Percentiles rank a stretch among this genome's conserved stretches.
Conservation (phyloP, 2,329 filamentous ascomycete species). For the Zopfia rhizophila region DNA sequence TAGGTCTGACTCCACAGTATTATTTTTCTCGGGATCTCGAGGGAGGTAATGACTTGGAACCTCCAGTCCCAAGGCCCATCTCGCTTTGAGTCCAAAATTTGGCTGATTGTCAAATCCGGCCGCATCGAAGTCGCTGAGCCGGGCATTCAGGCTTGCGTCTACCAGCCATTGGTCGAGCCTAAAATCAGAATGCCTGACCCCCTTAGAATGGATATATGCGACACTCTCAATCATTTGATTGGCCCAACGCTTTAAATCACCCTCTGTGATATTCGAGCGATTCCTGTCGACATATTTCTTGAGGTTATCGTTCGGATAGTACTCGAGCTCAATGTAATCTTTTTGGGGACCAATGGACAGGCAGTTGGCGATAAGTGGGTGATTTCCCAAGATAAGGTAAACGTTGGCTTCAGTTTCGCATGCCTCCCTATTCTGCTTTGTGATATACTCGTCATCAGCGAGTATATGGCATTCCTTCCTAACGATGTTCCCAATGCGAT, state of each 20-base stretch:
- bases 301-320: slow-evolving; percentile 11
- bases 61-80: slow-evolving; percentile 3
- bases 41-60: slow-evolving; percentile 10
- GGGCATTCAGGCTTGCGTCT: slow-evolving; percentile 5
- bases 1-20: too few relatives aligned
- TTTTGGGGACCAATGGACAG: slow-evolving; percentile 10
- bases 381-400: slow-evolving; percentile 15
- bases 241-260: slow-evolving; percentile 11
- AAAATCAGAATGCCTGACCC: slow-evolving; percentile 16
- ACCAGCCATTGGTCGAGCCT: slow-evolving; percentile 18
- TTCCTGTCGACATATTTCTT: slow-evolving; percentile 7
- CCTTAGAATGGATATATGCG: slow-evolving; percentile 13
- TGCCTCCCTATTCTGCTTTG: slow-evolving; percentile 8
- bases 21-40: slow-evolving; percentile 6
- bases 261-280: too few relatives aligned
- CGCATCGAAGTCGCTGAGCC: slow-evolving; percentile 14
- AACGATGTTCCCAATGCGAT: slow-evolving; percentile 10
- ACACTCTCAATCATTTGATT: slow-evolving; percentile 16
- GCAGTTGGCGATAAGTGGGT: slow-evolving; percentile 16
- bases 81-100: slow-evolving; percentile 1
- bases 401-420: slow-evolving; percentile 15
- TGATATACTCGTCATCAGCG: slow-evolving; percentile 10
- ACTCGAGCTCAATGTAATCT: slow-evolving; percentile 11
- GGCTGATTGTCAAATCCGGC: slow-evolving; percentile 5
- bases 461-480: slow-evolving; percentile 15